Percentiles rank a stretch among this genome's conserved stretches.
Evolutionary conservation across 371 early-diverging fungal genomes (phyloP).

Genomic region (Apophysomyces ossiformis): DNA sequence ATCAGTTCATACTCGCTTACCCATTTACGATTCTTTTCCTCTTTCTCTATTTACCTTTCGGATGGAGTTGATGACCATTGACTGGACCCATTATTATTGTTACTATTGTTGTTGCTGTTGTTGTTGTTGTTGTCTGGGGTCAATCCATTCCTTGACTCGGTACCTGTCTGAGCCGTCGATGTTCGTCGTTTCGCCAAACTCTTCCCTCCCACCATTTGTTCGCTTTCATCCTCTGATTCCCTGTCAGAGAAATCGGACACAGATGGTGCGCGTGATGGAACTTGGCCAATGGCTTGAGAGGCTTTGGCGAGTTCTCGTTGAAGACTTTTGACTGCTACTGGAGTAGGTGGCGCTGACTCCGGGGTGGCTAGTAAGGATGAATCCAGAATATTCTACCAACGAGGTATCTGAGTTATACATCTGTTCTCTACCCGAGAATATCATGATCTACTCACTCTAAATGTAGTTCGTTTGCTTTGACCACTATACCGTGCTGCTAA

Average conservation of each 20-base stretch:
- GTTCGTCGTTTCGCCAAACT: conserved; percentile 47
- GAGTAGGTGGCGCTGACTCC: conserved; percentile 17
- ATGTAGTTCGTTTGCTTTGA: conserved; percentile 22
- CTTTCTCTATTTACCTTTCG: conserved; percentile 13
- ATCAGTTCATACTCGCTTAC: background rate
- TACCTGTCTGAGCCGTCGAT: conserved; percentile 33
- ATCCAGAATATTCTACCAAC: conserved; percentile 26
- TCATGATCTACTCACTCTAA: conserved; percentile 24
- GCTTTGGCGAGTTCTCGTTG: conserved; percentile 42
- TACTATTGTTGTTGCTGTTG: background rate
- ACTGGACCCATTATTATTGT: too few relatives aligned
- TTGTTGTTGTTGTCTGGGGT: conserved; percentile 3
- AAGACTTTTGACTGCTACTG: conserved; percentile 22
- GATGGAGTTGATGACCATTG: background rate
- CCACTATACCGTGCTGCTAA: conserved; percentile 22
- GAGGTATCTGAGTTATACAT: background rate
- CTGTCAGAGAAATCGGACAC: conserved; percentile 49
- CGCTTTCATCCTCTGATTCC: conserved; percentile 37
- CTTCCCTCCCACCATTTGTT: conserved; percentile 23
- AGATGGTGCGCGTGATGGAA: conserved; percentile 44
- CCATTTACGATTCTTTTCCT: background rate
- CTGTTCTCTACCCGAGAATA: background rate
- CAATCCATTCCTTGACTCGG: background rate
- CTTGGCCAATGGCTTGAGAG: conserved; percentile 37
- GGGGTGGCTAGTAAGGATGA: conserved; percentile 7